Evolutionary conservation across 1,139 yeast species (phyloP), one percentile per base, ranked within the genome.

Genomic region (Suhomyces taliae): DNA sequence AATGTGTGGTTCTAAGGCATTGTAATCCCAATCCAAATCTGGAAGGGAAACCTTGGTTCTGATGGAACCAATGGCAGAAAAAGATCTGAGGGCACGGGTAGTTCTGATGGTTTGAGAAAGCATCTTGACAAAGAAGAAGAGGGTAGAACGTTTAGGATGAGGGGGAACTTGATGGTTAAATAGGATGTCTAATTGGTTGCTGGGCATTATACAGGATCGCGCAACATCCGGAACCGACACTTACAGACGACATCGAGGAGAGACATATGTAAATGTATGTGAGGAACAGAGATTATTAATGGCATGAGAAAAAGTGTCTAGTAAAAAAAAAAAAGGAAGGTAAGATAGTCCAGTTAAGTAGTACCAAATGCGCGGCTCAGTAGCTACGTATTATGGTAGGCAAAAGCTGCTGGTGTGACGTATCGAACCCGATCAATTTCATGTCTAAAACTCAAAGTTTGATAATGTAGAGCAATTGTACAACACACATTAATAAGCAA

Each of bases 1-100:
- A 60, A 91, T 90, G 72, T 74, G 81, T 49, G 98, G 98, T 74
- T 91, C 98, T 52, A 91, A 78, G 26, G 93, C 97, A 56, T 82
- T 87, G 60, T 83, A 90, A 64, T 86, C 95, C 81, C 87, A 91
- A 67, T 85, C 90, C 63, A 91, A 79, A 57, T 87, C 90, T 48
- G 97, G 97, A 61, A 91, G 78, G 35, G 87, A 78, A 46, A 86
- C 87, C 70, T 86, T 85, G 60, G 84, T 82, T 72, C 86, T 77
- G 47, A 70, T 47, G 45, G 70, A 62, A 36, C 70, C 68, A 48
- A 64, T 54, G 37, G 65, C 47, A 27, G 62, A 49, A 45, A 43
- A 39, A 36, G 44, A 27, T 15, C 39, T 46, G 37, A 26, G 29
- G 14, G 34, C 14, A 55, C 53, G 43, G 50, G 53, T 45, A 35